Base-by-base conservation (phyloP, 352 stramenopile genomes). In the Lagenidium sp. region DNA sequence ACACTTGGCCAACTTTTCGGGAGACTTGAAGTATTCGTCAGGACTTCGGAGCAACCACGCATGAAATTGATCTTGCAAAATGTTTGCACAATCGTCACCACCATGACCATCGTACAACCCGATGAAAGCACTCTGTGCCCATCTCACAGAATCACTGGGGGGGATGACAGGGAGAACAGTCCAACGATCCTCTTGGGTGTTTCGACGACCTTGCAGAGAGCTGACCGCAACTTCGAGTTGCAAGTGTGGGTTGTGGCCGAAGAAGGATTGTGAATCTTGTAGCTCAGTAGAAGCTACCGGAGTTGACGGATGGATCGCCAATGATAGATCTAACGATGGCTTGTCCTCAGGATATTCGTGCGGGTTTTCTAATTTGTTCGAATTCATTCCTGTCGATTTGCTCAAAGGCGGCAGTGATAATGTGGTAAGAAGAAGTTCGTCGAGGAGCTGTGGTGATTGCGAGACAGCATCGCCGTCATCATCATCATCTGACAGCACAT, bases 101-200 rank as follows among this genome's bases (percentile, higher is more conserved):
- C 73, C 73, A 19, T 95, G 84, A 19, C 83, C 83, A 41, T 95
- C 83, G 57, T 89, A 95, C 18, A 95, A 34, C 0, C 71, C 84
- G 13, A 87, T 57, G 40, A 85, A 93, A 7, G 72, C 56, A 13
- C 46, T 70, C 18, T 38, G 31, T 1, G 32, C 18, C 23, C 40
- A 65, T 4, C 55, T 42, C 2, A 55, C 18, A 20, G 46, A 55
- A 15, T 23, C 32, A 1, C 39, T 26, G 1, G 4, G 7, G 4
- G 52, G 46, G 16, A 90, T 56, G 11, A 53, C 39, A 19, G 73
- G 64, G 8, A 88, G 44, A 3, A 83, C 65, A 0, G 76, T 63
- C 65, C 70, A 88, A 8, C 70, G 69, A 26, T 90, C 78, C 61
- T 90, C 78, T 43, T 90, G 78, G 0, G 62, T 82, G 28, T 65